Base-by-base conservation (phyloP, 805 yeast genomes). In the Cyberlindnera samutprakarnensis region DNA sequence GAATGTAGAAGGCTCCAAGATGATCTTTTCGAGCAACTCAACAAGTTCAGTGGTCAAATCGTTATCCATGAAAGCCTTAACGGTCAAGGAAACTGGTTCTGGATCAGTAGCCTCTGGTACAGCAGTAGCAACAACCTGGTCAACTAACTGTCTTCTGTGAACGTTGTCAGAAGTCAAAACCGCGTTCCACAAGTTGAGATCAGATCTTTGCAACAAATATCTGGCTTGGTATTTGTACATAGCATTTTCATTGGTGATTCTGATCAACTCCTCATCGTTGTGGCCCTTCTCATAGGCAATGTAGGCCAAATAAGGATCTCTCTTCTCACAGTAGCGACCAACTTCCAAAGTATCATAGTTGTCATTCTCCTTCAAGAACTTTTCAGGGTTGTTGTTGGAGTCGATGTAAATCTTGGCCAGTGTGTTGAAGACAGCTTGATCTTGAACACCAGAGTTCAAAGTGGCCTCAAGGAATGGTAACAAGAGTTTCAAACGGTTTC, bases 151-250 rank as follows among this genome's bases (percentile, higher is more conserved):
- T 56, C 95, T 80, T 64, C 96, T 79, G 66, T 90, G 94, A 40
- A 75, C 66, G 58, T 84, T 87, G 28, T 81, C 92, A 27, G 70
- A 72, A 38, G 66, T 50, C 53, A 92, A 69, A 5, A 92, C 98
- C 45, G 67, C 68, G 35, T 73, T 62, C 96, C 97, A 92, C 43
- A 92, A 69, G 6, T 61, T 69, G 16, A 77, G 66, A 54, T 92
- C 96, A n/a, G 95, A 85, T 58, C 95, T 82, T 39, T 75, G 68
- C 47, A 92, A 72, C 49, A 92, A 69, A 56, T 92, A 92, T 59
- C 97, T 79, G n/a, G 97, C 97, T 68, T 92, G 98, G 62, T 92
- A 90, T 61, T 92, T 92, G 72, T 83, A 92, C 99, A 92, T 92
- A 48, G 92, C 75, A 59, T 92, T 92, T 53, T 92, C 97, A 59